Evolutionary conservation across 805 yeast genomes (phyloP).

Genomic region (Torulaspora gathmanii): DNA sequence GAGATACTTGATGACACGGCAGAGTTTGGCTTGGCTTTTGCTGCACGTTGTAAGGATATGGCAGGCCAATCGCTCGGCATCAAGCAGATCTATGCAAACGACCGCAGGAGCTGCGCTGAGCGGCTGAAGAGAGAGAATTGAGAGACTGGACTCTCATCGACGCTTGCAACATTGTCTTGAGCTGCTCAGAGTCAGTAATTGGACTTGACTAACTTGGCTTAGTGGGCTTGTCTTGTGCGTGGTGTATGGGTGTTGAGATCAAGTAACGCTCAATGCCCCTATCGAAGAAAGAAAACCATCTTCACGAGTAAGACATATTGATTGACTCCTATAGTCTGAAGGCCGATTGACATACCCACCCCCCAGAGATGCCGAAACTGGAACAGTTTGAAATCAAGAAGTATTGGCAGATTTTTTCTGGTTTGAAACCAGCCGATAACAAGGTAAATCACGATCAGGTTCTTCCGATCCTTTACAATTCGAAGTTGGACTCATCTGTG

Average conservation of each 20-base stretch:
- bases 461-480: constrained; percentile 80
- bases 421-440: constrained; percentile 75
- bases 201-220: background rate
- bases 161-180: too few relatives aligned
- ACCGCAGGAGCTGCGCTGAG: too few relatives aligned
- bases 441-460: constrained; percentile 82
- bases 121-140: too few relatives aligned
- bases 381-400: constrained; percentile 96
- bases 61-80: too few relatives aligned
- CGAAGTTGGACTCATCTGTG: constrained; percentile 73
- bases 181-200: background rate
- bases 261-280: constrained; percentile 3
- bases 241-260: background rate
- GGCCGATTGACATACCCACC: background rate
- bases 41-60: too few relatives aligned
- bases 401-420: constrained; percentile 96
- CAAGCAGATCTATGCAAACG: too few relatives aligned
- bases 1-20: too few relatives aligned
- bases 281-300: background rate
- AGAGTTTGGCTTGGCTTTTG: too few relatives aligned
- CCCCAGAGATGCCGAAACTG: constrained; percentile 49
- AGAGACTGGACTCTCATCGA: too few relatives aligned
- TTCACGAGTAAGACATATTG: too few relatives aligned
- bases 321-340: background rate
- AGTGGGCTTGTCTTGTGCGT: background rate